Evolutionary conservation across 1,284 basidiomycete genomes (phyloP), one percentile per base, ranked within the genome.

Genomic region (Microbotryum saponariae): DNA sequence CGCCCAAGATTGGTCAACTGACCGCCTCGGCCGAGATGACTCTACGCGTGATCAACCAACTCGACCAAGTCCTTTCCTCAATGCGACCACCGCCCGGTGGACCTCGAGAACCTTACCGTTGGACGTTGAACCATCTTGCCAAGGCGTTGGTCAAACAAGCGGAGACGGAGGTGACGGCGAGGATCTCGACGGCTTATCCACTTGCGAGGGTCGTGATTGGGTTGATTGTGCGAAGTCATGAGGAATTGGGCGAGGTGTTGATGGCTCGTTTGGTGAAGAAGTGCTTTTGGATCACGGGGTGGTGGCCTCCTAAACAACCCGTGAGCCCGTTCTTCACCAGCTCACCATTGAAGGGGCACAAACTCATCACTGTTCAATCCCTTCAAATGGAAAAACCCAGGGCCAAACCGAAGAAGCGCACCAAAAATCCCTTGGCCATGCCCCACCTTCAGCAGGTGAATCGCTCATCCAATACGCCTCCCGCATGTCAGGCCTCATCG

Each of bases 131-230:
- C 27, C 88, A 92, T 23, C 81, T 96, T 25, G 80, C 89, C 58
- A 98, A 97, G 74, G 81, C 85, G 45, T 84, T 98, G 61, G 83
- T 97, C 51, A 82, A 88, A 44, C 96, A 97, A 79, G 92, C 93
- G 8, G 92, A 97, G 77, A 88, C 86, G 0, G 94, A 98, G 76
- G 90, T 97, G 7, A 85, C 88, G 2, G 91, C 91, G 3, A 89
- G 93, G 75, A 85, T 88, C 69, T 83, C 85, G 45, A 87, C 87
- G 10, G 92, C 91, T 0, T 81, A 82, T 51, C 93, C 94, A 0
- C 81, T 97, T 12, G 90, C 88, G 0, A 82, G 84, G 29, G 83
- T 97, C 5, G 79, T 88, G 1, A 78, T 86, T 52, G 84, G 83
- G 57, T 79, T 94, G 23, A 57, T 77, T 20, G 61, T 78, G 2